Percentiles rank a stretch among this genome's conserved stretches.
Evolutionary conservation across 225 moss, liverwort and hornwort genomes (phyloP).

Genomic region (Marchantia polymorpha): DNA sequence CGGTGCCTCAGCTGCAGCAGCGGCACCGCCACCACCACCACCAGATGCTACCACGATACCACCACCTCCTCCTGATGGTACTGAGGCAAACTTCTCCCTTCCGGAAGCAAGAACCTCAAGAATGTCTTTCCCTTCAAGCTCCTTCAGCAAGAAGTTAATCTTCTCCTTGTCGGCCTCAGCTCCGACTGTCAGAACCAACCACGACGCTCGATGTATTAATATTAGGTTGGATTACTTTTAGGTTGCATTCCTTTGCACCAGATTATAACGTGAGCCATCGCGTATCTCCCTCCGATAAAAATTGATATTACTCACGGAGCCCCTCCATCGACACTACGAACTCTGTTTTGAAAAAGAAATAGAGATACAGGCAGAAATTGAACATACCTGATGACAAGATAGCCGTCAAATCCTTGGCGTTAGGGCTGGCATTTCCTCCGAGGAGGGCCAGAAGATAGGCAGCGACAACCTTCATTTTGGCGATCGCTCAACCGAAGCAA

Average conservation of each 20-base stretch:
- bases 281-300: too few relatives aligned
- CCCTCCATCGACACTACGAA: too few relatives aligned
- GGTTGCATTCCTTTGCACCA: too few relatives aligned
- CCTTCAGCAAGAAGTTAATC: conserved; percentile 52
- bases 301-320: too few relatives aligned
- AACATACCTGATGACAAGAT: conserved; percentile 58
- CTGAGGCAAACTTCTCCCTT: conserved; percentile 76
- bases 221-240: too few relatives aligned
- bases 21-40: conserved; percentile 39
- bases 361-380: too few relatives aligned
- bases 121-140: conserved; percentile 71
- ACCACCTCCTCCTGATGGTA: conserved; percentile 72
- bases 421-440: conserved; percentile 68
- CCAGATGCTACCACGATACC: conserved; percentile 46
- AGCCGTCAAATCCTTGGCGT: conserved; percentile 59
- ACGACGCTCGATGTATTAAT: too few relatives aligned
- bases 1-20: conserved; percentile 31
- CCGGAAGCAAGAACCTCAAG: conserved; percentile 74
- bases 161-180: conserved; percentile 65
- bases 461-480: conserved; percentile 82
- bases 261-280: too few relatives aligned
- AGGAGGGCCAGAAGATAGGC: conserved; percentile 78
- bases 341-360: too few relatives aligned
- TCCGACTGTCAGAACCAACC: conserved; percentile 46
- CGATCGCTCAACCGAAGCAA: neutral